Evolutionary conservation across 257 asterid species (phyloP).

Genomic region (Fraxinus anomala): DNA sequence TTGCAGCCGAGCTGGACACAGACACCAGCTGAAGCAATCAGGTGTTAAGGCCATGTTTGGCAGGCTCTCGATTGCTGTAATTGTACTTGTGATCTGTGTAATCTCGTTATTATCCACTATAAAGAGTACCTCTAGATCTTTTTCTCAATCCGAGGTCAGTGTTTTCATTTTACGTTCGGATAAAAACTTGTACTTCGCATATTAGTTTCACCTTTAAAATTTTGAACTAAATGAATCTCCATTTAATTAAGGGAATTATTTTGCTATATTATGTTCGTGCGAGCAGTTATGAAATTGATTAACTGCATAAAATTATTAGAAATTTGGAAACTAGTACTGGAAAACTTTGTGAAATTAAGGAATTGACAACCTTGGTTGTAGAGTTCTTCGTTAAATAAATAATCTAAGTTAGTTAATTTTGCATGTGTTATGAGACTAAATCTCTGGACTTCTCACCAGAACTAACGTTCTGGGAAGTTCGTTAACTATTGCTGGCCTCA

Average conservation of each 20-base stretch:
- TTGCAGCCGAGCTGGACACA: conserved; percentile 52
- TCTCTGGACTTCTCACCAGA: background rate
- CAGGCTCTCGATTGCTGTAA: conserved; percentile 62
- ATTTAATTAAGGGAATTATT: background rate
- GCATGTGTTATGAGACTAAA: too few species aligned
- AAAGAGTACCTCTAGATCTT: conserved; percentile 38
- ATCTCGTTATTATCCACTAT: conserved; percentile 57
- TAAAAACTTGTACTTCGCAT: background rate
- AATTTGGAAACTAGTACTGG: background rate
- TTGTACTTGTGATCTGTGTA: conserved; percentile 71
- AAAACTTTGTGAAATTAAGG: background rate
- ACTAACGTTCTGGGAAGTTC: background rate
- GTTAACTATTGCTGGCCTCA: background rate
- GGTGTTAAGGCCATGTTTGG: conserved; percentile 76
- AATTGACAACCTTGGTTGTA: background rate
- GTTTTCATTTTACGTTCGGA: conserved; percentile 3
- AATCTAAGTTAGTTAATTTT: background rate
- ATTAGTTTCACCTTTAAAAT: background rate
- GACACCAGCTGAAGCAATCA: conserved; percentile 74
- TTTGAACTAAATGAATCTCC: background rate
- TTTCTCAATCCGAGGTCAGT: conserved; percentile 56
- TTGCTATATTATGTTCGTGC: background rate
- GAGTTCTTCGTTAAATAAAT: background rate
- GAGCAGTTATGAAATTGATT: conserved; percentile 21
- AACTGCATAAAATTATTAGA: conserved; percentile 5